Conservation (phyloP, 2,329 filamentous ascomycete genomes). For the Aspergillus ustus region DNA sequence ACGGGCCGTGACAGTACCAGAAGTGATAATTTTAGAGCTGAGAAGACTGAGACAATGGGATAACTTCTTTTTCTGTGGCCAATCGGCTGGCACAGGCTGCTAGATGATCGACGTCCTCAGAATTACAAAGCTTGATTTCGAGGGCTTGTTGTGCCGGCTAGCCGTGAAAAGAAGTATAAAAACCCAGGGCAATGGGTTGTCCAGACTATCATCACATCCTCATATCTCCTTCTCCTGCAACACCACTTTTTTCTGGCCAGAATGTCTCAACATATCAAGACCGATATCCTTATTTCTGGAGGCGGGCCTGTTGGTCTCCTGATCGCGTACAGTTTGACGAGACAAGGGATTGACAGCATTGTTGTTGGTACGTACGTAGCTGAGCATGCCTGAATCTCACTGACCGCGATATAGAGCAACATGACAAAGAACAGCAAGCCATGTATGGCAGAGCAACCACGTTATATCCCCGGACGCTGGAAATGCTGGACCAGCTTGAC, state of each 20-base stretch:
- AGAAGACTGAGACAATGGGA: background rate
- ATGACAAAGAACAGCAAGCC: constrained; percentile 37
- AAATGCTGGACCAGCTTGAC: constrained; percentile 52
- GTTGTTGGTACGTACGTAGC: constrained; percentile 37
- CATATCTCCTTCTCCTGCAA: background rate
- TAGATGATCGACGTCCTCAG: too few relatives aligned
- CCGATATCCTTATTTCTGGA: constrained; percentile 49
- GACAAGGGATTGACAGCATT: constrained; percentile 51
- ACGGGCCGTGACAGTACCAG: background rate
- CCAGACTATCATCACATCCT: background rate
- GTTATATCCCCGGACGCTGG: constrained; percentile 52
- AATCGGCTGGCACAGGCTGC: too few relatives aligned
- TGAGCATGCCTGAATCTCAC: background rate
- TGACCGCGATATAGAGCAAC: constrained; percentile 36
- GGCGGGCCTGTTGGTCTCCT: constrained; percentile 51
- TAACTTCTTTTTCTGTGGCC: too few relatives aligned
- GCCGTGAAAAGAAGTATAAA: background rate
- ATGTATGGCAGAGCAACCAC: constrained; percentile 56
- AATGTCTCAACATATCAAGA: background rate
- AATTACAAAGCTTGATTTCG: too few relatives aligned
- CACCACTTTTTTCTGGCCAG: too few relatives aligned
- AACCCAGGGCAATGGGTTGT: background rate
- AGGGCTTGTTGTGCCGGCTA: background rate
- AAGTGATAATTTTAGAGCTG: background rate
- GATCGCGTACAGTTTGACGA: constrained; percentile 50